Percentiles rank a stretch among this genome's conserved stretches.
phyloP scores from a whole-genome alignment of 78 protist species.

The Cavenderia fasciculata region DNA sequence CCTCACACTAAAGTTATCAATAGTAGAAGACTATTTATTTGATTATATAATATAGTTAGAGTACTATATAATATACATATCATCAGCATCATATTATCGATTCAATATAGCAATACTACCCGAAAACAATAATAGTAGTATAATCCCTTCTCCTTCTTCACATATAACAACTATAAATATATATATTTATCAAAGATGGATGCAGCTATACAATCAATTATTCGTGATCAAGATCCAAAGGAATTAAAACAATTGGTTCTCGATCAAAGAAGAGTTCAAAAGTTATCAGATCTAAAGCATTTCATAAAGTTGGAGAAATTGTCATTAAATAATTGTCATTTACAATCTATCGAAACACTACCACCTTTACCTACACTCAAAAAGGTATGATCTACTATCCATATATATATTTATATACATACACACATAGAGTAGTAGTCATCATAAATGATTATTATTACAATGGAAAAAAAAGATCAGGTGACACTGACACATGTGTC shows the following conservation, averaged over 20 bases:
- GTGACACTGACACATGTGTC: background rate
- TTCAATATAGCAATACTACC: too few relatives aligned
- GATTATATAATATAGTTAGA: too few relatives aligned
- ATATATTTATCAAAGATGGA: background rate
- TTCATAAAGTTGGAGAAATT: conserved; percentile 61
- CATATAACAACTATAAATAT: too few relatives aligned
- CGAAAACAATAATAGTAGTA: too few relatives aligned
- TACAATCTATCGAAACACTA: conserved; percentile 54
- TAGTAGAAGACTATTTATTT: too few relatives aligned
- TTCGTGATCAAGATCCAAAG: conserved; percentile 52
- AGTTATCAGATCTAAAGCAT: conserved; percentile 23
- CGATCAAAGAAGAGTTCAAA: conserved; percentile 47
- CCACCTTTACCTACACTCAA: conserved; percentile 40
- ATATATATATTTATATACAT: background rate
- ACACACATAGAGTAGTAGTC: background rate
- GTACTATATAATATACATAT: too few relatives aligned
- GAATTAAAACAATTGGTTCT: conserved; percentile 22
- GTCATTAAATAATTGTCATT: conserved; percentile 57
- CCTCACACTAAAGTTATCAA: too few relatives aligned
- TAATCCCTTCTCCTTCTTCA: too few relatives aligned
- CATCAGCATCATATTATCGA: too few relatives aligned
- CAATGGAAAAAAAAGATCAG: background rate
- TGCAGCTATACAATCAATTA: background rate
- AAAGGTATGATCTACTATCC: conserved; percentile 14
- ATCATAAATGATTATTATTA: too few relatives aligned